These are phyloP conservation scores for Smithsoniella earleae DNA, from an alignment of 163 green algal species.

Conservation along the genomic window DNA sequence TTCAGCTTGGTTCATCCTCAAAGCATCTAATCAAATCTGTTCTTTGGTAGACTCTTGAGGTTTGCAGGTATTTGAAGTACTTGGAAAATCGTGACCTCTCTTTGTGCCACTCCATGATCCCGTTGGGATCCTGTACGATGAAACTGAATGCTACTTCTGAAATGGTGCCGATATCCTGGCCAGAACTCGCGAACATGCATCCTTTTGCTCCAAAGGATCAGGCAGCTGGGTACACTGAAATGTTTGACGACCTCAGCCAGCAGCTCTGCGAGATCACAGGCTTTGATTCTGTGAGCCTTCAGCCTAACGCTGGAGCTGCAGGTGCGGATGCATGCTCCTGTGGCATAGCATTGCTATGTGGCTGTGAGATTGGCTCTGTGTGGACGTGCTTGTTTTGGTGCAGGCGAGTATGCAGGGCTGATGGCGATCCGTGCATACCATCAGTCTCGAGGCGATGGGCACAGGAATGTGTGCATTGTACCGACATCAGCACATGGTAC, in stretches of 20 bases:
- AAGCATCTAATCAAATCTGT: no score
- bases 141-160: constrained; percentile 97
- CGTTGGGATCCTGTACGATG: constrained; percentile 96
- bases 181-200: constrained; percentile 92
- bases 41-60: no score
- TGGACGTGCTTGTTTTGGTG: no score
- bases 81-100: constrained; percentile 94
- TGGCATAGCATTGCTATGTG: no score
- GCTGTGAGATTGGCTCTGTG: no score
- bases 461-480: constrained; percentile 98
- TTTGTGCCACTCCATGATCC: constrained; percentile 95
- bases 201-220: constrained; percentile 86
- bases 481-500: constrained; percentile 93
- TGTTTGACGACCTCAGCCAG: constrained; percentile 79
- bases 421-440: constrained; percentile 96
- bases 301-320: constrained; percentile 85
- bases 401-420: constrained; percentile 96
- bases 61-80: constrained; percentile 79
- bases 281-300: constrained; percentile 93
- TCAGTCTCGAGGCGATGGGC: constrained; percentile 64
- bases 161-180: constrained; percentile 98
- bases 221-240: constrained; percentile 81
- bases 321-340: no score
- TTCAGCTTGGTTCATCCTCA: no score
- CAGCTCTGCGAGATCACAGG: constrained; percentile 85